These are phyloP conservation scores for Xerocomus minutiporus DNA, from an alignment of 1,284 basidiomycete genomes.

Conservation along the genomic window DNA sequence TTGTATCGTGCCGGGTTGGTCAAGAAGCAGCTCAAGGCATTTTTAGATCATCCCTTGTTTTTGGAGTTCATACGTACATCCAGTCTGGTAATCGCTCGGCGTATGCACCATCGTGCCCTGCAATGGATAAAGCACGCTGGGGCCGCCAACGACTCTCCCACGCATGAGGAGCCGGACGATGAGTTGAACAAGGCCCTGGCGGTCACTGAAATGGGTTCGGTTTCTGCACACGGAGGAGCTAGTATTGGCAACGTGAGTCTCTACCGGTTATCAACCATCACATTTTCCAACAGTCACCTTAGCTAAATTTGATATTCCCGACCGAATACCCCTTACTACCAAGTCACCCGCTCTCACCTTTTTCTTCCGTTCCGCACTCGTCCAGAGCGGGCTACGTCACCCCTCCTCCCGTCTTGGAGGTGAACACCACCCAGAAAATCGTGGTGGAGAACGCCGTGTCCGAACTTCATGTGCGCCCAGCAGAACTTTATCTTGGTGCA, in stretches of 20 bases:
- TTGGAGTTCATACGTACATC: constrained; percentile 11
- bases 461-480: too few species aligned
- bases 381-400: constrained; percentile 20
- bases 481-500: too few species aligned
- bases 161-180: background rate
- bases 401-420: constrained; percentile 4
- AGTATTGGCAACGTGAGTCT: constrained; percentile 13
- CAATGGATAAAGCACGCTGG: background rate
- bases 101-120: constrained; percentile 5
- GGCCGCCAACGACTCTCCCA: too few species aligned
- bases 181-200: background rate
- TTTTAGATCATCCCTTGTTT: too few species aligned
- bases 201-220: background rate
- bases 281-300: background rate
- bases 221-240: constrained; percentile 3
- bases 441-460: too few species aligned
- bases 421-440: background rate
- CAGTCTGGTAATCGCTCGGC: background rate
- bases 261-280: background rate
- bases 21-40: too few species aligned
- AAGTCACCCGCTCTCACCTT: constrained; percentile 20
- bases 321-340: constrained; percentile 21
- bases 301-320: constrained; percentile 17
- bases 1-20: too few species aligned
- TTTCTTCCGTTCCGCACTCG: constrained; percentile 12